Evolutionary conservation across 495 filamentous ascomycete genomes (phyloP), one percentile per base, ranked within the genome.

Genomic region (Diplogelasinospora grovesii): DNA sequence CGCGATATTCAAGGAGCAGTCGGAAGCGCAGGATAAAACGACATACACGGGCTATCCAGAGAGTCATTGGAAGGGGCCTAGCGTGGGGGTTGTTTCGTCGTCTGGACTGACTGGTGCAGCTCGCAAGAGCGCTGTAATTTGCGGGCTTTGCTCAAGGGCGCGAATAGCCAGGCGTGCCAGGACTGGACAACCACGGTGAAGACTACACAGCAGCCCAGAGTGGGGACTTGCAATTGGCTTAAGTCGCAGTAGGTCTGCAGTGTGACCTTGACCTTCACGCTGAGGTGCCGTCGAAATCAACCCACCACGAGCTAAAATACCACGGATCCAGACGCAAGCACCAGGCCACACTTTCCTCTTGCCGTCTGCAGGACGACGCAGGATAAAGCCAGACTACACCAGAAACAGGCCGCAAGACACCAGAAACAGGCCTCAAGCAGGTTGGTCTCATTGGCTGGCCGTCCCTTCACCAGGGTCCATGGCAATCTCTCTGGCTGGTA

Each of bases 1-100:
- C 44, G 50, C 36, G 27, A 24, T 22, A 35, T 43, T 40, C 35
- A 47, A n/a, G 35, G 39, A 47, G 42, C 34, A 40, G 27, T 35
- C 39, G 36, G 24, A 32, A 46, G 33, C 28, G 33, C 43, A 52
- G 49, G 53, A 43, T 56, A 51, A 51, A 50, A 46, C 42, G 30
- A 28, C 26, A n/a, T n/a, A n/a, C n/a, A 50, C 38, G 47, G 41
- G 20, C 43, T 33, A 16, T 38, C 32, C 29, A 46, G 14, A 21
- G 37, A 50, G 27, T 24, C 39, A 37, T 34, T 42, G 36, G 34
- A 22, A 34, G 32, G 11, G 28, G 18, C 18, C 30, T 26, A 26
- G 34, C 45, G 49, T 48, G 45, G 44, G 49, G 49, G 49, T 52
- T 46, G 26, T 25, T n/a, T 22, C 14, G n/a, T n/a, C n/a, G n/a